Evolutionary conservation across 192 early-diverging fungal genomes (phyloP).

Genomic region (Coemansia sp.): DNA sequence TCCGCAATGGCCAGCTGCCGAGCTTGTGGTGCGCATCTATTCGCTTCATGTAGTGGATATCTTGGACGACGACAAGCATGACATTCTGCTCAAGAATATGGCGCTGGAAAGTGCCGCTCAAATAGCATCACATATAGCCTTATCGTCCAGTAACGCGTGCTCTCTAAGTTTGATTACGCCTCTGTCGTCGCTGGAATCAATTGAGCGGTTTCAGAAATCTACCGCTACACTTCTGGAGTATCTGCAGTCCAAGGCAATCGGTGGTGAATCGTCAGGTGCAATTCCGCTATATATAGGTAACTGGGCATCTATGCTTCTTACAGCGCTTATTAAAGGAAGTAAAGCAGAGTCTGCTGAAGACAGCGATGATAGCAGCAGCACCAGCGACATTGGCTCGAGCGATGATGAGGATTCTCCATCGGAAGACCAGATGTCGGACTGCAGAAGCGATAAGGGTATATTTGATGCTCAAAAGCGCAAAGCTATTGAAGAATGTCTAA

Average conservation of each 20-base stretch:
- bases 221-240: conserved; percentile 28
- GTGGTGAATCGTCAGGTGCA: conserved; percentile 33
- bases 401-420: neutral
- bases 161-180: conserved; percentile 13
- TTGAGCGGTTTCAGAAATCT: conserved; percentile 13
- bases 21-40: conserved; percentile 65
- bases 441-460: neutral
- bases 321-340: conserved; percentile 32
- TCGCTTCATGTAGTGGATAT: conserved; percentile 67
- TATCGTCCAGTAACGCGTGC: neutral
- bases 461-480: conserved; percentile 23
- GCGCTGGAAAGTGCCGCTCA: conserved; percentile 65
- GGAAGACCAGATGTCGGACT: neutral
- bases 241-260: conserved; percentile 29
- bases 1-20: conserved; percentile 90
- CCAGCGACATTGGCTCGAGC: conserved; percentile 4
- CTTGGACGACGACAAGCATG: conserved; percentile 63
- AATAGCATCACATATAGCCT: conserved; percentile 60
- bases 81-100: conserved; percentile 55
- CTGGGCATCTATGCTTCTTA: conserved; percentile 40
- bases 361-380: conserved; percentile 1
- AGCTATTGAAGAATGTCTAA: conserved; percentile 38
- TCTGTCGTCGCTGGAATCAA: conserved; percentile 23
- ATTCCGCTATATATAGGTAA: conserved; percentile 36
- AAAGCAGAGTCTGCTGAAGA: neutral